phyloP scores from a whole-genome alignment of 129 eudicot genomes.

The Lonicera japonica region DNA sequence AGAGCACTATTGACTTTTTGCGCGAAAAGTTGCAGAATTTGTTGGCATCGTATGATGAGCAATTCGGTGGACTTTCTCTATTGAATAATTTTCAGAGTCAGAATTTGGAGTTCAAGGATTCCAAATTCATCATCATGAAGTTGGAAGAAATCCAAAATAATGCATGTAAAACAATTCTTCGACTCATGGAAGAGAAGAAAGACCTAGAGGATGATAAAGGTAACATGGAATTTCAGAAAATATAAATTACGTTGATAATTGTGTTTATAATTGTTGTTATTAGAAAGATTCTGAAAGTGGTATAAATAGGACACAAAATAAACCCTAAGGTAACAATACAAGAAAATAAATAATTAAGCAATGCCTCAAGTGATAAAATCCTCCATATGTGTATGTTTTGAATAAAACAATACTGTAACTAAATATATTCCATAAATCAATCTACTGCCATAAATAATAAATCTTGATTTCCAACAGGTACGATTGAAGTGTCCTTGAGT shows the following conservation, averaged over 20 bases:
- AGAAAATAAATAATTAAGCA: no score
- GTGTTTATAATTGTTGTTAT: no score
- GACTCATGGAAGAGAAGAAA: slow-evolving; percentile 43
- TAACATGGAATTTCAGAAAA: slow-evolving; percentile 5
- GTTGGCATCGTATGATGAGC: slow-evolving; percentile 29
- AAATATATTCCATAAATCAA: no score
- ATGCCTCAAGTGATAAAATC: no score
- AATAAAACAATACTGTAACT: no score
- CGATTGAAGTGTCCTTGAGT: slow-evolving; percentile 23
- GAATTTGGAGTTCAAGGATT: slow-evolving; percentile 11
- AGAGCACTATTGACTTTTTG: slow-evolving; percentile 25
- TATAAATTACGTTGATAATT: no score
- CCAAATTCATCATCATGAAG: slow-evolving; percentile 17
- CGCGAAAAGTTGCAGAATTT: slow-evolving; percentile 38
- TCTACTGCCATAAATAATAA: no score
- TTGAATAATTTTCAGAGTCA: slow-evolving; percentile 1
- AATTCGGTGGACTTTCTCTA: slow-evolving; percentile 9
- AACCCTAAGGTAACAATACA: no score
- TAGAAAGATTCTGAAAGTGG: no score
- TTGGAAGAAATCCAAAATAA: slow-evolving; percentile 40
- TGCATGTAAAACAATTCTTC: slow-evolving; percentile 18
- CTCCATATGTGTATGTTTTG: no score
- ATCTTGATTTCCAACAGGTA: no score
- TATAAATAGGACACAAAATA: no score
- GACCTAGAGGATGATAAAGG: slow-evolving; percentile 36